These are phyloP conservation scores for Coccinonectria pachysandricola DNA, from an alignment of 2,329 filamentous ascomycete genomes.

Conservation along the genomic window DNA sequence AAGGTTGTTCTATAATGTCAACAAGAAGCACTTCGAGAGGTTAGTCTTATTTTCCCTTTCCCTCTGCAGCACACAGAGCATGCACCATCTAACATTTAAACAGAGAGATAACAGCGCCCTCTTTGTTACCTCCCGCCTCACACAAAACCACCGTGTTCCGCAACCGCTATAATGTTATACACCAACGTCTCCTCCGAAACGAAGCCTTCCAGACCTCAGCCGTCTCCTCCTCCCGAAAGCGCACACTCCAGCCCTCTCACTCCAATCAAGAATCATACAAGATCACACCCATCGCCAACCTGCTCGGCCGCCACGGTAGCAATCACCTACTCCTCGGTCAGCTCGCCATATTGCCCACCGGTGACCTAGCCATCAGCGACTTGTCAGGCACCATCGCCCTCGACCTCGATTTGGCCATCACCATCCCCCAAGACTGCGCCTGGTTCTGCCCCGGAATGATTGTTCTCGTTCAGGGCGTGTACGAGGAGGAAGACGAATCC, in stretches of 20 bases:
- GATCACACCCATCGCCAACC: conserved; percentile 73
- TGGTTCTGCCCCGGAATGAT: conserved; percentile 98
- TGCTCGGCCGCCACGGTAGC: conserved; percentile 69
- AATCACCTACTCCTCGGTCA: conserved; percentile 82
- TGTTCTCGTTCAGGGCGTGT: conserved; percentile 87
- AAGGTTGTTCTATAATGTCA: conserved; percentile 61
- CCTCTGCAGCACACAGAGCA: not conserved
- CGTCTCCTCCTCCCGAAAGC: conserved; percentile 49
- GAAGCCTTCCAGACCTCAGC: conserved; percentile 83
- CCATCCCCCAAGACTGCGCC: conserved; percentile 73
- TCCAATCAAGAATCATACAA: conserved; percentile 66
- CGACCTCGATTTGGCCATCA: conserved; percentile 69
- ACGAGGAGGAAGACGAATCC: conserved; percentile 80
- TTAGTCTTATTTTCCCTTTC: conserved; percentile 20
- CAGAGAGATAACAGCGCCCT: conserved; percentile 53
- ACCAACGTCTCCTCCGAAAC: conserved; percentile 85
- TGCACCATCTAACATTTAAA: conserved; percentile 9
- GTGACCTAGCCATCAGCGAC: conserved; percentile 74
- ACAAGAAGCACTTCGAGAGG: conserved; percentile 87
- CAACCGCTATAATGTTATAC: conserved; percentile 83
- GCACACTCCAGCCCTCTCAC: conserved; percentile 46
- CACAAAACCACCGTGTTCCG: conserved; percentile 81
- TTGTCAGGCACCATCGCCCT: conserved; percentile 79
- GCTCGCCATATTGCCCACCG: conserved; percentile 69
- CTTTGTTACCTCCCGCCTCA: conserved; percentile 63